Evolutionary conservation across 1,284 basidiomycete species (phyloP), one percentile per base, ranked within the genome.

Genomic region (Apiotrichum porosum): DNA sequence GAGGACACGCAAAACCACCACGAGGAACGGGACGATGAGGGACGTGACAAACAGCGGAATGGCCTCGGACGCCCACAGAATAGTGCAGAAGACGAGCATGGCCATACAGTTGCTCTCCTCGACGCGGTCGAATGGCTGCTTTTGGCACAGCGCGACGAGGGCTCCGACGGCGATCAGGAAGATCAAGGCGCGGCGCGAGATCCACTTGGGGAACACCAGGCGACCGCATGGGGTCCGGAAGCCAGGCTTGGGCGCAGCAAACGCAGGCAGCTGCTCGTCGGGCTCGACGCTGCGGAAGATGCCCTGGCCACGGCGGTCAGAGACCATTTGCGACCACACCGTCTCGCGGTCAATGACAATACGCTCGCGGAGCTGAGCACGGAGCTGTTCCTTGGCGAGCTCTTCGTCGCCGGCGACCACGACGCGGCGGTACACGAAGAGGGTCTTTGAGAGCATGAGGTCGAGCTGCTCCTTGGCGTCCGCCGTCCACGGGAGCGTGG

Each of bases 11-110:
- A 95, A 76, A 15, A 83, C 76, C n/a, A 97, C 87, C n/a, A 95
- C 82, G 4, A 97, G 78, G 37, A 95, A 76, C 0, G 95, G 94
- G 2, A 98, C 85, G 47, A 86, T 77, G 52, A 88, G 83, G 2
- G 91, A 94, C 0, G 95, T 99, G 21, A 95, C 92, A 62, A 98
- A 99, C 3, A 98, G 79, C 3, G 94, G 93, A 44, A 98, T 92
- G 18, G 92, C 92, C 81, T 98, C 94, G 9, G 91, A 88, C 10
- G 93, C 93, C 95, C 94, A 98, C 42, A 97, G 75, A 34, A 97
- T 81, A 9, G 93, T 97, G 59, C 90, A 91, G 62, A 97, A 90
- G 2, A 86, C 78, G 44, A 99, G 75, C 57, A 98, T 81, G 0
- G 92, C 92, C 57, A 97, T 81, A 65, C 94, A 98, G 53, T 86